These are phyloP conservation scores for Trichosanthes cucumerina DNA, from an alignment of 306 rosid genomes.

Conservation along the genomic window DNA sequence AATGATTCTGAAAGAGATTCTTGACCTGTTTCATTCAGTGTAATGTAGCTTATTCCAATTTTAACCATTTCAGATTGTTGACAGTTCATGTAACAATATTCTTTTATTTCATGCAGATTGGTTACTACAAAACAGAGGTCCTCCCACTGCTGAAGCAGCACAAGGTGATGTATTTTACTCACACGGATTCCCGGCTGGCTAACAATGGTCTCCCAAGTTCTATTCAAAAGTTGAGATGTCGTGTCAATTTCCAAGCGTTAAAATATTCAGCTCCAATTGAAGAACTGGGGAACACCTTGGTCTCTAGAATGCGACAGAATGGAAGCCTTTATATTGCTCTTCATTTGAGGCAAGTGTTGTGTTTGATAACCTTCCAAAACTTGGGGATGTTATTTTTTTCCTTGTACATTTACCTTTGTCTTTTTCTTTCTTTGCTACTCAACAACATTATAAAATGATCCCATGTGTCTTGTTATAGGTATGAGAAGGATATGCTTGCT, in stretches of 20 bases:
- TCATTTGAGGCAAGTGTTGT: slow-evolving; percentile 70
- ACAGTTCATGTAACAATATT: background rate
- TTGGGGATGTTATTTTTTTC: background rate
- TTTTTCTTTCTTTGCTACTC: background rate
- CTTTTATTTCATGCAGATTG: slow-evolving; percentile 41
- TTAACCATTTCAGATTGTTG: background rate
- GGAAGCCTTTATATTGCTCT: slow-evolving; percentile 78
- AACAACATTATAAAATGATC: background rate
- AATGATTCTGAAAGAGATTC: background rate
- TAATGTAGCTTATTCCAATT: background rate
- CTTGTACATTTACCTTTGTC: background rate
- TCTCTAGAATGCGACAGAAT: slow-evolving; percentile 72
- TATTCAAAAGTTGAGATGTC: slow-evolving; percentile 83
- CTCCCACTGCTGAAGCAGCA: slow-evolving; percentile 76
- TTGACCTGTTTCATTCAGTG: background rate
- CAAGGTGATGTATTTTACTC: slow-evolving; percentile 83
- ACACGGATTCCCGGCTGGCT: slow-evolving; percentile 81
- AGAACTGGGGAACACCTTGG: slow-evolving; percentile 57
- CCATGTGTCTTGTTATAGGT: slow-evolving; percentile 34
- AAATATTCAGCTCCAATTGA: slow-evolving; percentile 81
- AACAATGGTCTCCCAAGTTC: slow-evolving; percentile 58
- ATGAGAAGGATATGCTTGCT: slow-evolving; percentile 99
- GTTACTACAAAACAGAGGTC: slow-evolving; percentile 68
- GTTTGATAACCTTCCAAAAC: background rate
- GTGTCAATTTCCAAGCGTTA: slow-evolving; percentile 73